A percentile compares a stretch with the other conserved stretches of the same genome.
Evolutionary conservation across 2,329 filamentous ascomycete species (phyloP).

Genomic region (Pyrenochaeta sp.): DNA sequence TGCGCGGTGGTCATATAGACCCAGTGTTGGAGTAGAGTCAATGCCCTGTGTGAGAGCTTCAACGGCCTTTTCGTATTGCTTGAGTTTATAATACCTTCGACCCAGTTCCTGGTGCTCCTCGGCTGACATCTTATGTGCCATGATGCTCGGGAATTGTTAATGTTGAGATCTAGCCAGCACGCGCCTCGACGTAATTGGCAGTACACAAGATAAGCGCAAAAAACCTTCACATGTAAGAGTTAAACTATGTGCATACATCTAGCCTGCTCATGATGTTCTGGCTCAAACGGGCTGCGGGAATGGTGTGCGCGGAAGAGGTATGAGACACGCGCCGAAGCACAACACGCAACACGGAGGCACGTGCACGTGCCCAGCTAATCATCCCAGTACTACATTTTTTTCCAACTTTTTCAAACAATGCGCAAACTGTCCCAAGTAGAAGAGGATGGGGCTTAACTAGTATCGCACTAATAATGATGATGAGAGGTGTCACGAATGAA

Average conservation of each 20-base stretch:
- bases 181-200: neutral
- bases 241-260: neutral
- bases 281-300: neutral
- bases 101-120: conserved; percentile 49
- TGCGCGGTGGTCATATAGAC: conserved; percentile 63
- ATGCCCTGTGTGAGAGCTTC: conserved; percentile 46
- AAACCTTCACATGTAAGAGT: neutral
- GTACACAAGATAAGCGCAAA: neutral
- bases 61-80: conserved; percentile 45
- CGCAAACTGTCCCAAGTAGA: too few relatives aligned
- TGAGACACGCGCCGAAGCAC: neutral
- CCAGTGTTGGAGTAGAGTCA: conserved; percentile 33
- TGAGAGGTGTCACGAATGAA: too few relatives aligned
- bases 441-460: too few relatives aligned
- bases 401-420: too few relatives aligned
- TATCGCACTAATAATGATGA: too few relatives aligned
- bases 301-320: neutral
- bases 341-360: neutral
- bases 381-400: too few relatives aligned
- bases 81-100: conserved; percentile 45
- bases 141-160: conserved; percentile 7
- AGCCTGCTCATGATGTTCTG: neutral
- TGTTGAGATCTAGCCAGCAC: neutral
- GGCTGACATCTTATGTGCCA: conserved; percentile 41
- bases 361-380: neutral